phyloP scores from a whole-genome alignment of 2,329 filamentous ascomycete species.

The Zymoseptoria crescenta region DNA sequence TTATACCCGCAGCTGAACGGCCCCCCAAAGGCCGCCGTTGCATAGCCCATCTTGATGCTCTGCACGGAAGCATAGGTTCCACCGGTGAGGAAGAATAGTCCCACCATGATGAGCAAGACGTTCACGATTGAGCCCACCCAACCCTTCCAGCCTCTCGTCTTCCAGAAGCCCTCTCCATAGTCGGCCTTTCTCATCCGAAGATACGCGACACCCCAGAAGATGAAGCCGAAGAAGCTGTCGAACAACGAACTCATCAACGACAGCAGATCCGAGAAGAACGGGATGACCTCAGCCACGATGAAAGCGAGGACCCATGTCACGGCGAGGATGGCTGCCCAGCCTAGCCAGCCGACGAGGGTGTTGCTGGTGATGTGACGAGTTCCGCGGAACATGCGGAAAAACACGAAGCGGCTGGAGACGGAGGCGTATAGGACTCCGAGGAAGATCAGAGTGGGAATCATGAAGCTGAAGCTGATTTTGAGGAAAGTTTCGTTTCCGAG shows the following conservation, averaged over 20 bases:
- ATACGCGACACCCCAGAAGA: constrained; percentile 84
- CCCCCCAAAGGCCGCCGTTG: constrained; percentile 54
- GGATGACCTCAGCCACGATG: constrained; percentile 85
- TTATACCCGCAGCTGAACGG: constrained; percentile 69
- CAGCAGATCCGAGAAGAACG: constrained; percentile 75
- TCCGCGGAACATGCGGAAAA: constrained; percentile 78
- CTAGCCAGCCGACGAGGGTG: constrained; percentile 70
- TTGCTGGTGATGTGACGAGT: constrained; percentile 73
- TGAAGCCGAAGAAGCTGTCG: constrained; percentile 90
- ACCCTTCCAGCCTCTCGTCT: constrained; percentile 46
- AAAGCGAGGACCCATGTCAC: constrained; percentile 79
- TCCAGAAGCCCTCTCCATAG: constrained; percentile 47
- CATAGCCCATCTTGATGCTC: constrained; percentile 67
- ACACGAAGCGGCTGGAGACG: constrained; percentile 81
- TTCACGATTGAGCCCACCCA: constrained; percentile 58
- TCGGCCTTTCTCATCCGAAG: constrained; percentile 66
- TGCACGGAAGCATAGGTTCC: constrained; percentile 72
- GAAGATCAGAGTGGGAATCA: constrained; percentile 92
- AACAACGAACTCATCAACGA: constrained; percentile 80
- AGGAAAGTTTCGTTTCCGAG: constrained; percentile 67
- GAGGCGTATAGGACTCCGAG: constrained; percentile 85
- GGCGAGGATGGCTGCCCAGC: constrained; percentile 69
- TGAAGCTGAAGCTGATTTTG: constrained; percentile 87
- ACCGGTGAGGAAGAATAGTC: constrained; percentile 70
- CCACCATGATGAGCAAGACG: constrained; percentile 61